These are phyloP conservation scores for Suillus americanus DNA, from an alignment of 768 basidiomycete genomes.

Conservation along the genomic window DNA sequence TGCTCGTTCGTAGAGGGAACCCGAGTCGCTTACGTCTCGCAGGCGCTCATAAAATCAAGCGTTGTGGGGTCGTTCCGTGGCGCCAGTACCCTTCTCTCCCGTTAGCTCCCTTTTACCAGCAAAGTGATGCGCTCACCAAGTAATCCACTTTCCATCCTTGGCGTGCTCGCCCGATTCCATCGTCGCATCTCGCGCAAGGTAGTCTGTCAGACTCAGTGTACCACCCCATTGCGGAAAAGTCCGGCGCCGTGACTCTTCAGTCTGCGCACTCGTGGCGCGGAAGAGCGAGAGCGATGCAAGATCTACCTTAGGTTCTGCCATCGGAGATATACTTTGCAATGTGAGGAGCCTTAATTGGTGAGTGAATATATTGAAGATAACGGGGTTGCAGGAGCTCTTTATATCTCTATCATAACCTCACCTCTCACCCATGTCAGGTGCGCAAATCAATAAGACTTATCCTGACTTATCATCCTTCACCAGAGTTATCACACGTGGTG, in stretches of 20 bases:
- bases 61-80: slow-evolving; percentile 44
- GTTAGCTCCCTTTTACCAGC: neutral
- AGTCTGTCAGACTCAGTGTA: slow-evolving; percentile 44
- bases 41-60: slow-evolving; percentile 57
- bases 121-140: slow-evolving; percentile 40
- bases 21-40: slow-evolving; percentile 52
- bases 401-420: neutral
- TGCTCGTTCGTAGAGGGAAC: neutral
- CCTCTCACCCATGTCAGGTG: neutral
- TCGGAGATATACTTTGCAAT: neutral
- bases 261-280: slow-evolving; percentile 47
- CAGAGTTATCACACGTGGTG: neutral
- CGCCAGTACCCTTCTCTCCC: slow-evolving; percentile 51
- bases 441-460: neutral
- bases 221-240: slow-evolving; percentile 44
- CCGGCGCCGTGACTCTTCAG: slow-evolving; percentile 39
- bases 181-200: slow-evolving; percentile 39
- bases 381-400: neutral
- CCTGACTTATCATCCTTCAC: neutral
- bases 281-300: slow-evolving; percentile 40
- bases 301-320: slow-evolving; percentile 8
- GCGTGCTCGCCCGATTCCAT: slow-evolving; percentile 45
- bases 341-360: neutral
- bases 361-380: neutral
- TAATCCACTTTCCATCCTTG: slow-evolving; percentile 42